Base-by-base conservation (phyloP, 164 flowering plant genomes). In the Chloranthus sessilifolius region DNA sequence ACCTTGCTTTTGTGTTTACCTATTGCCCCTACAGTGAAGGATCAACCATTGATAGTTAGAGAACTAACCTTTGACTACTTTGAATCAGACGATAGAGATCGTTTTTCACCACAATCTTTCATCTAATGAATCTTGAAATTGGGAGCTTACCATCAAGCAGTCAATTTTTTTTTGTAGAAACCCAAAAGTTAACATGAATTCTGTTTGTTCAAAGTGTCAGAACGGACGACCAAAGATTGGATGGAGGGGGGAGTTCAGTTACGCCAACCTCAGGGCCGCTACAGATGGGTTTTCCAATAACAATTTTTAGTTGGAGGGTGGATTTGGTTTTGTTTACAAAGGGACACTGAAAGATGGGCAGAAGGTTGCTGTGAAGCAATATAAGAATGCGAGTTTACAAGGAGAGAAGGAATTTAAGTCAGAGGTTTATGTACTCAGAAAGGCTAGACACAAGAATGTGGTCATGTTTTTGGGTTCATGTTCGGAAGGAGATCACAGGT, bases 401-500 rank as follows among this genome's bases (percentile, higher is more conserved):
- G 83, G 83, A 38, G 83, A 81, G 58, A 74, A 67, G 57, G 78
- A 74, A 45, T 78, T 74, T 59, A 63, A 70, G 47, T 45, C 75
- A 38, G 83, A 78, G 56, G 74, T 81, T 22, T 26, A 74, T 2
- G 78, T 73, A n/a, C 74, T 81, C 8, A 68, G 80, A 59, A 78
- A 47, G 47, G 81, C 73, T 1, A 68, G 78, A 63, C 76, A 81
- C 50, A 60, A 57, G 52, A 78, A 81, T 64, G 55, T 81, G 52
- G 80, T 81, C 47, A 76, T 72, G 82, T 57, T 81, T 22, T 38
- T 81, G 17, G 88, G 88, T 24, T 70, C 82, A 25, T 81, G 83
- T 52, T 62, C 75, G 3, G 78, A 78, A 52, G 67, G 75, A 68
- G 74, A 37, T 50, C 71, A 66, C 22, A 61, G 81, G 62, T 67